phyloP scores from a whole-genome alignment of 1,139 yeast genomes.

The Hyphopichia pseudoburtonii region DNA sequence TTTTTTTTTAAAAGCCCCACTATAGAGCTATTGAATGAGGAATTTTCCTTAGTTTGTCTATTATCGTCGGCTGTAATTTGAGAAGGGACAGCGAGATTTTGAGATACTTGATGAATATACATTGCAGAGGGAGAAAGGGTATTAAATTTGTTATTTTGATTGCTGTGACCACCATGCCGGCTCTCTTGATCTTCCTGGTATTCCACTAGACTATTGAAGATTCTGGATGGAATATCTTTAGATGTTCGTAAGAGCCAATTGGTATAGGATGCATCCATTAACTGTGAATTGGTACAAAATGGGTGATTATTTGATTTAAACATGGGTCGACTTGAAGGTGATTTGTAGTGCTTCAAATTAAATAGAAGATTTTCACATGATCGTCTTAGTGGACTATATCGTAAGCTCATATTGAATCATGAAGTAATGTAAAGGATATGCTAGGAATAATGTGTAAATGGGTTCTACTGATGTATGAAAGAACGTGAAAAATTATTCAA shows the following conservation, averaged over 20 bases:
- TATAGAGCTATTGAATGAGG: neutral
- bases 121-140: conserved; percentile 1
- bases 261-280: conserved; percentile 24
- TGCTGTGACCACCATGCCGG: conserved; percentile 8
- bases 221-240: conserved; percentile 9
- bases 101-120: neutral
- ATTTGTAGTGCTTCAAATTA: conserved; percentile 20
- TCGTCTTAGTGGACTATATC: conserved; percentile 21
- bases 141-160: conserved; percentile 8
- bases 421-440: too few relatives aligned
- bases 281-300: conserved; percentile 25
- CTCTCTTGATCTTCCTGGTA: conserved; percentile 1
- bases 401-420: conserved; percentile 16
- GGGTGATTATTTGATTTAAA: conserved; percentile 23
- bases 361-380: conserved; percentile 19
- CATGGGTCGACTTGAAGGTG: conserved; percentile 15
- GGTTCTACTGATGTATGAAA: too few relatives aligned
- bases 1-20: neutral
- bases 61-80: neutral
- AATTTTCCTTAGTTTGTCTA: neutral
- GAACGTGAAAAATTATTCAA: neutral
- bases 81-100: neutral
- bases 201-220: conserved; percentile 6
- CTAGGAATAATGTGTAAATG: too few relatives aligned
- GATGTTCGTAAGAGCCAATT: conserved; percentile 24